A percentile compares a stretch with the other conserved stretches of the same genome.
Evolutionary conservation across 495 filamentous ascomycete species (phyloP).

Genomic region (Neurospora tetraspora): DNA sequence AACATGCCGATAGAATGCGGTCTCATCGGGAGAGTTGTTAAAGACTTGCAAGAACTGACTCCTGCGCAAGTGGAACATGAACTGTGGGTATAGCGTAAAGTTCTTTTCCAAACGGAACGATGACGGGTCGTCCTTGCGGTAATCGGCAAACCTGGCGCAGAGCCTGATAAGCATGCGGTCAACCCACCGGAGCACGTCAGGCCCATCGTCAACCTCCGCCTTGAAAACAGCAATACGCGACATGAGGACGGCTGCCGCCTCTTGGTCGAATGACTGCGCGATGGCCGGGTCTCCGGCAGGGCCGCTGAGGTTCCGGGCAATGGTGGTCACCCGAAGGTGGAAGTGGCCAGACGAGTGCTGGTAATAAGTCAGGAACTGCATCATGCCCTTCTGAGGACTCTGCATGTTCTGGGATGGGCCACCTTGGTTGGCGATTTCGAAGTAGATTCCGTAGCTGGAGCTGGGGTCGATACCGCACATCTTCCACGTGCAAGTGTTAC

Average conservation of each 20-base stretch:
- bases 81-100: slow-evolving; percentile 97
- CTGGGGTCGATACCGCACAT: slow-evolving; percentile 97
- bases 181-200: slow-evolving; percentile 98
- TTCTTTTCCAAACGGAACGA: slow-evolving; percentile 99
- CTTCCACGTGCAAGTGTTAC: slow-evolving; percentile 99
- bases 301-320: slow-evolving; percentile 82
- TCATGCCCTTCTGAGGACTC: slow-evolving; percentile 84
- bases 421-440: slow-evolving; percentile 92
- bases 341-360: slow-evolving; percentile 95
- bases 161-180: slow-evolving; percentile 97
- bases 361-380: slow-evolving; percentile 99
- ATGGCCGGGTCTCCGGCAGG: slow-evolving; percentile 95
- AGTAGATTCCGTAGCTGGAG: slow-evolving; percentile 92
- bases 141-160: slow-evolving; percentile 95
- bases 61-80: slow-evolving; percentile 98
- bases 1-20: slow-evolving; percentile 95
- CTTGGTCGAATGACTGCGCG: slow-evolving; percentile 96
- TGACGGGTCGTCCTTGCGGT: slow-evolving; percentile 94
- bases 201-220: slow-evolving; percentile 96
- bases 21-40: slow-evolving; percentile 99
- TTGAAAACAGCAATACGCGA: slow-evolving; percentile 97
- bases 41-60: slow-evolving; percentile 99
- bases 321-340: slow-evolving; percentile 90
- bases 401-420: slow-evolving; percentile 79
- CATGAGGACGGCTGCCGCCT: slow-evolving; percentile 97